Conservation (phyloP, 495 filamentous ascomycete genomes). For the Rostrohypoxylon terebratum region DNA sequence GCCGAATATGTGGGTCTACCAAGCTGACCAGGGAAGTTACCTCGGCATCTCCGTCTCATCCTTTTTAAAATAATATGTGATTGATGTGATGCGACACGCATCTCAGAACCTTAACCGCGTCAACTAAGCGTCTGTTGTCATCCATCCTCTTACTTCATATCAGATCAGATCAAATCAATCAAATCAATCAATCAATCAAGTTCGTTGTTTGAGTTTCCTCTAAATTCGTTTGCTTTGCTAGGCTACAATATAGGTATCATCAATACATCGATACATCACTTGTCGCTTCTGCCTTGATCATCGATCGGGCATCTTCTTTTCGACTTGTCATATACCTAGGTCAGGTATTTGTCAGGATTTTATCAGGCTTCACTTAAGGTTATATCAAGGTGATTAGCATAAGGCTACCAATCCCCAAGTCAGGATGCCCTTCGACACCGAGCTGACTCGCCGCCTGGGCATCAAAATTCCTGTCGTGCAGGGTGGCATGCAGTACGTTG, state of each 20-base stretch:
- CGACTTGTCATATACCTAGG: slow-evolving; percentile 7
- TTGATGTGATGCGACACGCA: neutral
- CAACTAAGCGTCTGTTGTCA: neutral
- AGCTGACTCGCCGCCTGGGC: slow-evolving; percentile 87
- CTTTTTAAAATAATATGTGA: slow-evolving; percentile 1
- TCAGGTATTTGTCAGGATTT: neutral
- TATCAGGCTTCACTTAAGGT: neutral
- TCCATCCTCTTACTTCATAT: neutral
- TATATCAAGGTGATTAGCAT: slow-evolving; percentile 22
- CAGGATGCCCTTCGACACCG: slow-evolving; percentile 91
- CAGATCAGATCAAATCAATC: no score
- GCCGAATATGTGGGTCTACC: slow-evolving; percentile 27
- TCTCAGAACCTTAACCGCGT: neutral
- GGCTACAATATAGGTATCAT: neutral
- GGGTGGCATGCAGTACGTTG: slow-evolving; percentile 86
- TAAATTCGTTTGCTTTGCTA: neutral
- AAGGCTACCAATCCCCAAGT: slow-evolving; percentile 34
- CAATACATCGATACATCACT: slow-evolving; percentile 5
- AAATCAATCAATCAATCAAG: no score
- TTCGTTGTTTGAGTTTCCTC: neutral
- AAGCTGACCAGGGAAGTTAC: slow-evolving; percentile 4
- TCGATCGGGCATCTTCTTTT: neutral
- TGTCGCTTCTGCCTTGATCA: neutral
- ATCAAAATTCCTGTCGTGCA: slow-evolving; percentile 96
- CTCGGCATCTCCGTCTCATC: slow-evolving; percentile 31